A percentile compares a stretch with the other conserved stretches of the same genome.
phyloP scores from a whole-genome alignment of 768 basidiomycete species.

The Lentinula boryana region DNA sequence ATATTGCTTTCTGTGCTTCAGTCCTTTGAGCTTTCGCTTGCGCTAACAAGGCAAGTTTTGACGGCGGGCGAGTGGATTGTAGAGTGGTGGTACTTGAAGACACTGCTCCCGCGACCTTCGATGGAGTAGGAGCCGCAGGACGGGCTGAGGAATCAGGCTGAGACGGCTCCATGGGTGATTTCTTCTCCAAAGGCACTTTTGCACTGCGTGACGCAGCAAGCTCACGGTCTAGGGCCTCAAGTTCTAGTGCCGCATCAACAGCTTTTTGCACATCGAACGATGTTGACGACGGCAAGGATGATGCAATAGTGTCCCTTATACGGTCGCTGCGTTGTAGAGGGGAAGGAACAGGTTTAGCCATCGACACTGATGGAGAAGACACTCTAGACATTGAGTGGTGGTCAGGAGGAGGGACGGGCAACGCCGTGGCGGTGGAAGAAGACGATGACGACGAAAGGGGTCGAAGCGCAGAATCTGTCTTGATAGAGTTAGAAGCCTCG shows the following conservation, averaged over 20 bases:
- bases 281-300: slow-evolving; percentile 35
- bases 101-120: not conserved
- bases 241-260: slow-evolving; percentile 58
- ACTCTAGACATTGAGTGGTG: slow-evolving; percentile 11
- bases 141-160: not conserved
- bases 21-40: slow-evolving; percentile 46
- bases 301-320: not conserved
- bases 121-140: not conserved
- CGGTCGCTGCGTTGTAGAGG: not conserved
- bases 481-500: slow-evolving; percentile 52
- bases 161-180: slow-evolving; percentile 17
- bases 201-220: not conserved
- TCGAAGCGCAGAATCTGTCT: slow-evolving; percentile 59
- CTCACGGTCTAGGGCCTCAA: slow-evolving; percentile 47
- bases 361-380: slow-evolving; percentile 12
- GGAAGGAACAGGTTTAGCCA: not conserved
- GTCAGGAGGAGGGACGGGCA: slow-evolving; percentile 6
- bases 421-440: slow-evolving; percentile 17
- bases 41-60: slow-evolving; percentile 72
- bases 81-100: not conserved
- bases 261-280: slow-evolving; percentile 60
- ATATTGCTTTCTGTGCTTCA: slow-evolving; percentile 26
- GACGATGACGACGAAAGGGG: slow-evolving; percentile 27
- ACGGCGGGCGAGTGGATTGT: slow-evolving; percentile 36
- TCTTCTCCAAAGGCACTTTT: slow-evolving; percentile 5